Evolutionary conservation across 192 early-diverging fungal species (phyloP), one percentile per base, ranked within the genome.

Genomic region (Podochytrium sp.): DNA sequence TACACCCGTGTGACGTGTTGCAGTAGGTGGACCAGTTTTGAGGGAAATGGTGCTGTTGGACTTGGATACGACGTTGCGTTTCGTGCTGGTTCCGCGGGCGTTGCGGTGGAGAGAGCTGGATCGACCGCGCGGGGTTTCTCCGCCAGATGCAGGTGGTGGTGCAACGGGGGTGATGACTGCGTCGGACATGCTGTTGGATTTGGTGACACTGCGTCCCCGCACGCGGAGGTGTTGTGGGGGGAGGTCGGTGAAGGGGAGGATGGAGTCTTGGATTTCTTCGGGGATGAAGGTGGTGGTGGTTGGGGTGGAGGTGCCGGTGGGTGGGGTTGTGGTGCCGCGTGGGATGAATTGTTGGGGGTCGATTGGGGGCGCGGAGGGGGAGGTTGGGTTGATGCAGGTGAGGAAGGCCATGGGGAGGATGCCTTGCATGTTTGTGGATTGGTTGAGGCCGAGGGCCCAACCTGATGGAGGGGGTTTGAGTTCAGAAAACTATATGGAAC

Each of bases 391-490:
- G 52, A 71, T 71, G 40, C 49, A 71, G n/a, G 69, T 71, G 12
- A 71, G 37, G 39, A 71, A 71, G 56, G 69, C 69, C 69, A 71
- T 71, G 1, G 69, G 69, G 6, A 71, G 40, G 16, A 71, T 71
- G 12, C 69, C 69, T 43, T 71, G 69, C 14, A 71, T 39, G 39
- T 71, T 59, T 16, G 69, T 71, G 5, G 49, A 55, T 39, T 71
- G 43, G 40, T 71, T 71, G 34, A 71, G 25, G 20, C 69, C 69
- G 3, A 71, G 34, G 29, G 66, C 66, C 66, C 63, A 65, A 25
- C 63, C 66, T 69, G 3, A 14, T 25, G 37, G 27, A 37, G 10
- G 27, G 16, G n/a, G n/a, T n/a, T n/a, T n/a, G n/a, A n/a, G n/a
- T n/a, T n/a, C n/a, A n/a, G n/a, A n/a, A n/a, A n/a, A n/a, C n/a